These are phyloP conservation scores for Zizania palustris DNA, from an alignment of 202 grass and related monocot species.

Conservation along the genomic window DNA sequence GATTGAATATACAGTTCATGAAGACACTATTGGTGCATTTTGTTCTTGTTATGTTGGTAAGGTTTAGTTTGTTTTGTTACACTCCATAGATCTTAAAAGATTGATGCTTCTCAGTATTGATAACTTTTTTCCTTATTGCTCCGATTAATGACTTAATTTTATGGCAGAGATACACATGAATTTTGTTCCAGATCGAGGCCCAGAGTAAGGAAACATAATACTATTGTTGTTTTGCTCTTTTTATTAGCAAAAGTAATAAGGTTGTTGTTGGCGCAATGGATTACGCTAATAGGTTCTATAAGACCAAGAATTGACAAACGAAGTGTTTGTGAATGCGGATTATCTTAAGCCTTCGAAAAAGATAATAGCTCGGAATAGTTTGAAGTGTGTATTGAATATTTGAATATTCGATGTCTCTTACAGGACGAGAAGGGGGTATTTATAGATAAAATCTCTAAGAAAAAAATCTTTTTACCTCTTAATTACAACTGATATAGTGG, in stretches of 20 bases:
- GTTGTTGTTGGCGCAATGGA: too few species aligned
- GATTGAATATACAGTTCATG: not conserved
- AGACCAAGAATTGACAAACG: too few species aligned
- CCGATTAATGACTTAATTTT: not conserved
- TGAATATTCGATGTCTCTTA: too few species aligned
- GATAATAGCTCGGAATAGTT: too few species aligned
- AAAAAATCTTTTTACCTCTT: too few species aligned
- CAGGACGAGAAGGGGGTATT: too few species aligned
- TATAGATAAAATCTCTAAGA: too few species aligned
- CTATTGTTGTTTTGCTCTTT: not conserved
- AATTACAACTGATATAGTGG: too few species aligned
- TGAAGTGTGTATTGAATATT: too few species aligned
- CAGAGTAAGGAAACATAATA: not conserved
- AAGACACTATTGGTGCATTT: not conserved
- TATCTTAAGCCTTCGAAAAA: too few species aligned
- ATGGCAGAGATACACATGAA: not conserved
- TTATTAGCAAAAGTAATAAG: not conserved
- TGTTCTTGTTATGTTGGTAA: not conserved
- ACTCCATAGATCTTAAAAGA: constrained; percentile 8
- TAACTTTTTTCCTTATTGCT: not conserved
- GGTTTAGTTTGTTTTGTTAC: not conserved
- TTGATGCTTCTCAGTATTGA: constrained; percentile 7
- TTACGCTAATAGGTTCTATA: too few species aligned
- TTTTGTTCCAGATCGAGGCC: not conserved
- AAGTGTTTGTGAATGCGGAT: too few species aligned